phyloP scores from a whole-genome alignment of 495 filamentous ascomycete species.

The Penicillium egyptiacum region DNA sequence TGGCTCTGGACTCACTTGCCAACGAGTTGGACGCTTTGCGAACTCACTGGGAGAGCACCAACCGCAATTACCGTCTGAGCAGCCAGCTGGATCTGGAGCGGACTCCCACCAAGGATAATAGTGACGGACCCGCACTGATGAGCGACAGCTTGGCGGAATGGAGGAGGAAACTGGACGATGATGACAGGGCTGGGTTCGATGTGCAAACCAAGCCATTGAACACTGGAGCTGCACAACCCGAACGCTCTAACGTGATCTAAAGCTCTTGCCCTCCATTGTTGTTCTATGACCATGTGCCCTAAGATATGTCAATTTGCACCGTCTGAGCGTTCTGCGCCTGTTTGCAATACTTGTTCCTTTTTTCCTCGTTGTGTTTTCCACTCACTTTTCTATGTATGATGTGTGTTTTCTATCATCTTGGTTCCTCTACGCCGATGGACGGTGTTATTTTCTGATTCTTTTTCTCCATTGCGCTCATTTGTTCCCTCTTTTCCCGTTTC shows the following conservation, averaged over 20 bases:
- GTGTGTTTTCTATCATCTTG: conserved; percentile 15
- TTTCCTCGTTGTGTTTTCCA: conserved; percentile 11
- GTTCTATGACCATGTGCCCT: conserved; percentile 28
- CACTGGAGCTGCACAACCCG: conserved; percentile 21
- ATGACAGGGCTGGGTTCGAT: conserved; percentile 45
- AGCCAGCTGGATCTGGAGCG: conserved; percentile 82
- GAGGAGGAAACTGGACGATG: conserved; percentile 69
- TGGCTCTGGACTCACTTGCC: conserved; percentile 87
- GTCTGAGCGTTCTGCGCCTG: conserved; percentile 27
- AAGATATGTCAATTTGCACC: conserved; percentile 28
- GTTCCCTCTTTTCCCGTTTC: conserved; percentile 7
- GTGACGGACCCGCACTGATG: conserved; percentile 48
- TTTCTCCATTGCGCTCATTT: conserved; percentile 12
- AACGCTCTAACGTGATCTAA: conserved; percentile 42
- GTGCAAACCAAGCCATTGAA: conserved; percentile 33
- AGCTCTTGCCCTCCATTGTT: conserved; percentile 1
- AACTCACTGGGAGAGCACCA: conserved; percentile 91
- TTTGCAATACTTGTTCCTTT: conserved; percentile 16
- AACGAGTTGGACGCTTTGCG: conserved; percentile 87
- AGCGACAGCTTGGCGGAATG: conserved; percentile 72
- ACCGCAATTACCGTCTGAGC: conserved; percentile 87
- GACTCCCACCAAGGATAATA: conserved; percentile 54
- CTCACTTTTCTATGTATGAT: conserved; percentile 27
- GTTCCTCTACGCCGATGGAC: conserved; percentile 15
- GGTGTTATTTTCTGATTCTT: conserved; percentile 21